Base-by-base conservation (phyloP, 208 protist species). In the Trypanosomatidae sp. region DNA sequence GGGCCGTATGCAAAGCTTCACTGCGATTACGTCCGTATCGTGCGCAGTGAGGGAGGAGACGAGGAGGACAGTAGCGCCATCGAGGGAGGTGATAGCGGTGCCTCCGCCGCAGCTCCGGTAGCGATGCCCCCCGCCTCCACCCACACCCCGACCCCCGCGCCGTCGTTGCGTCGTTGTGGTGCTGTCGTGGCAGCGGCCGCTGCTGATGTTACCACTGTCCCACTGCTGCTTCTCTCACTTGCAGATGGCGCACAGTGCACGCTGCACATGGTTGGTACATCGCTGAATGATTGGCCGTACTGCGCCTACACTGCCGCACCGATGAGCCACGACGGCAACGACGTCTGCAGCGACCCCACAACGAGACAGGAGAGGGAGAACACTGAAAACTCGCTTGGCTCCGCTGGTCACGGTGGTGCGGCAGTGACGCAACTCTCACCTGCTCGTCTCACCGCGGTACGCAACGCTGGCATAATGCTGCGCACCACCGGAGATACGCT, bases 1-100 rank as follows among this genome's bases (percentile, higher is more conserved):
- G 77, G 68, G 28, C 66, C 72, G 36, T 71, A 71, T 62, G 68
- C 72, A 33, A 69, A 65, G 68, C 78, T 69, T 43, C 79, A 67
- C 47, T 77, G 28, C 52, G 71, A 76, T 13, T 52, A 69, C 46
- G 75, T 79, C 7, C 69, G 75, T 10, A 69, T 67, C 28, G 25
- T 70, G 19, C 67, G 68, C 53, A n/a, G 44, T 46, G 28, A 46
- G 25, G 25, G 52, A 41, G 13, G 36, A 17, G 66, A 39, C 65
- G 46, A 62, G 28, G 41, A 65, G 17, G 52, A 33, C 49, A 22
- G 66, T 39, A 64, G 41, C 71, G 36, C 3, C 39, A 47, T 44
- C 33, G 39, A 17, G 39, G 39, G 60, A 65, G n/a, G 33, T 7
- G 33, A 41, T n/a, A 15, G 33, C 33, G 58, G 10, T 46, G 60